A percentile compares a stretch with the other conserved stretches of the same genome.
Conservation (phyloP, 202 grass and related monocot species). For the Carex sylvatica region DNA sequence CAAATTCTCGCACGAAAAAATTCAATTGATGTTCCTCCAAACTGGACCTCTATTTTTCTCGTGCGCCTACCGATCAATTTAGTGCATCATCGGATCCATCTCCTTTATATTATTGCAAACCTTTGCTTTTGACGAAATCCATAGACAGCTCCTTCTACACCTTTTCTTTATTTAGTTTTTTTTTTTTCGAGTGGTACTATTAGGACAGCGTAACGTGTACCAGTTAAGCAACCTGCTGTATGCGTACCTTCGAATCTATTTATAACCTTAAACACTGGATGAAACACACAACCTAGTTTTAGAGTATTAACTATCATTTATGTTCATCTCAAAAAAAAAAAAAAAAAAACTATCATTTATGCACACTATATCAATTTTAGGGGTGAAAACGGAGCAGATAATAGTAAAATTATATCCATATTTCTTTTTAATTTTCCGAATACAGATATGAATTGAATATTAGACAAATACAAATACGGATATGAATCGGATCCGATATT, state of each 20-base stretch:
- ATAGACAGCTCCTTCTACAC: background rate
- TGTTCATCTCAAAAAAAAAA: too few species aligned
- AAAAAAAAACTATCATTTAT: background rate
- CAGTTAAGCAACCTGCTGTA: background rate
- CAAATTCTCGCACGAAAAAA: background rate
- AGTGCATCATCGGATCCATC: conserved; percentile 1
- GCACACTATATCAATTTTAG: too few species aligned
- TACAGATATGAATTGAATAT: too few species aligned
- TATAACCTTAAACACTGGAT: background rate
- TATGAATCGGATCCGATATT: too few species aligned
- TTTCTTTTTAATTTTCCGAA: too few species aligned
- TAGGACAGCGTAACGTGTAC: conserved; percentile 8
- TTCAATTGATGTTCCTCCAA: conserved; percentile 11
- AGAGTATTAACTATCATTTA: background rate
- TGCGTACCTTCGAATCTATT: background rate
- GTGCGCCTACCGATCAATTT: background rate
- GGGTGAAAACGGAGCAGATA: too few species aligned
- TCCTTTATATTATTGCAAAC: conserved; percentile 23
- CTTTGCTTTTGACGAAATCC: conserved; percentile 20
- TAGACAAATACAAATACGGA: too few species aligned
- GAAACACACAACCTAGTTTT: background rate
- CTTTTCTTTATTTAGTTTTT: background rate
- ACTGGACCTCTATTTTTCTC: conserved; percentile 9
- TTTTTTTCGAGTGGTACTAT: background rate
- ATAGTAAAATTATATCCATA: too few species aligned